These are phyloP conservation scores for Cryomyces minteri DNA, from an alignment of 495 filamentous ascomycete genomes.

Conservation along the genomic window DNA sequence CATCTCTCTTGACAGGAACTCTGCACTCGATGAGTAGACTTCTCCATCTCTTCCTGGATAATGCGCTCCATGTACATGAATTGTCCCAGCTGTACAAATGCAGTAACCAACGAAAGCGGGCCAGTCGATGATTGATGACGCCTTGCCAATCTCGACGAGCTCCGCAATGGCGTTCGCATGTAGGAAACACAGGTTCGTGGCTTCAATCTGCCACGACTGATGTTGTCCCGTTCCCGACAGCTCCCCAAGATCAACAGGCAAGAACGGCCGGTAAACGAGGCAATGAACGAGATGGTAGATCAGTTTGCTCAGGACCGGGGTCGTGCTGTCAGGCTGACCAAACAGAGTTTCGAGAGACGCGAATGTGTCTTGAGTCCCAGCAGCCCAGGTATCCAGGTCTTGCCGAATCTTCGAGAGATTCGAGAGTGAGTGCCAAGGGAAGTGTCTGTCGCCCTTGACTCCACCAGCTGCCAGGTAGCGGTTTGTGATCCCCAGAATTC, in stretches of 20 bases:
- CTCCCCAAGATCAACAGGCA: slow-evolving; percentile 66
- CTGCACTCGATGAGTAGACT: slow-evolving; percentile 43
- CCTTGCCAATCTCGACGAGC: slow-evolving; percentile 56
- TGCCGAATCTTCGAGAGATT: slow-evolving; percentile 73
- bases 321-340: slow-evolving; percentile 57
- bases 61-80: slow-evolving; percentile 69
- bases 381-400: slow-evolving; percentile 69
- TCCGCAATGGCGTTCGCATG: slow-evolving; percentile 78
- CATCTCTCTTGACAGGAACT: slow-evolving; percentile 61
- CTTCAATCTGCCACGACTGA: slow-evolving; percentile 80
- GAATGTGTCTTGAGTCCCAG: slow-evolving; percentile 63
- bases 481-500: slow-evolving; percentile 49
- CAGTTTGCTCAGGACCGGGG: slow-evolving; percentile 61
- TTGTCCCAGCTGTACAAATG: slow-evolving; percentile 63
- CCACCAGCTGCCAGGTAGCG: slow-evolving; percentile 69
- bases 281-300: slow-evolving; percentile 75
- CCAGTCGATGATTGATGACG: slow-evolving; percentile 52
- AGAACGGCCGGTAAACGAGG: slow-evolving; percentile 66
- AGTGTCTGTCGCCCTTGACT: slow-evolving; percentile 74
- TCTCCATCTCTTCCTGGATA: slow-evolving; percentile 50
- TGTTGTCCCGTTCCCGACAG: slow-evolving; percentile 63
- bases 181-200: slow-evolving; percentile 69
- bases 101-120: slow-evolving; percentile 70
- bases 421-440: slow-evolving; percentile 73
- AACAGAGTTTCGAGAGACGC: slow-evolving; percentile 55